Evolutionary conservation across 352 stramenopile genomes (phyloP), one percentile per base, ranked within the genome.

Genomic region (Phytopythium mirpurense): DNA sequence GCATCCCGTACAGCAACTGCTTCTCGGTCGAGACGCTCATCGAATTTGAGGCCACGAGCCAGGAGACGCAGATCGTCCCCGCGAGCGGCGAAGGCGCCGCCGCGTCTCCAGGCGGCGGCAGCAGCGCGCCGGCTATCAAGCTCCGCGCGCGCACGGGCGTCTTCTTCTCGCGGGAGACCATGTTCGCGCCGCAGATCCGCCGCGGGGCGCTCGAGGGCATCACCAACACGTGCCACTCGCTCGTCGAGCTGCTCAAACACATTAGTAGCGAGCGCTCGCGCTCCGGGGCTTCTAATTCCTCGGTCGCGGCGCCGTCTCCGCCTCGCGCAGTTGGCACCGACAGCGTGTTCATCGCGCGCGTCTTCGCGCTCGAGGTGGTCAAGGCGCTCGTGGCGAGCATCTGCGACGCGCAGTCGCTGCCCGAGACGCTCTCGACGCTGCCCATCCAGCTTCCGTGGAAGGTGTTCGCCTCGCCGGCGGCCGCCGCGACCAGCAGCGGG

Each of bases 1-100:
- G 74, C 41, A 75, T 84, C 24, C 77, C 74, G 0, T 77, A 73
- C 44, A 85, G 72, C 62, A 86, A 88, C 51, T 78, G 70, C 38
- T 83, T 84, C 34, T 88, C 77, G 2, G 65, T 85, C 32, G 77
- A 88, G 56, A 71, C 70, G 7, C 49, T 83, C 18, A 62, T 86
- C 24, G 74, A 88, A 43, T 56, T 76, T 9, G 59, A 79, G 31
- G 65, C 83, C 40, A 50, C 60, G 5, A 63, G 60, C 12, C 52
- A 50, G 5, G 63, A 71, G 12, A 46, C 32, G 0, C 27, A 41
- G 29, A 52, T 52, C 46, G 48, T 65, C 9, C 18, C 38, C 6
- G 47, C 29, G 14, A 48, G 8, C 47, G 36, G 49, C 5, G 42
- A 56, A 31, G n/a, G n/a, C n/a, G 10, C n/a, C n/a, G 8, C 29